Evolutionary conservation across 2,329 filamentous ascomycete genomes (phyloP), one percentile per base, ranked within the genome.

Genomic region (Capronia americana): DNA sequence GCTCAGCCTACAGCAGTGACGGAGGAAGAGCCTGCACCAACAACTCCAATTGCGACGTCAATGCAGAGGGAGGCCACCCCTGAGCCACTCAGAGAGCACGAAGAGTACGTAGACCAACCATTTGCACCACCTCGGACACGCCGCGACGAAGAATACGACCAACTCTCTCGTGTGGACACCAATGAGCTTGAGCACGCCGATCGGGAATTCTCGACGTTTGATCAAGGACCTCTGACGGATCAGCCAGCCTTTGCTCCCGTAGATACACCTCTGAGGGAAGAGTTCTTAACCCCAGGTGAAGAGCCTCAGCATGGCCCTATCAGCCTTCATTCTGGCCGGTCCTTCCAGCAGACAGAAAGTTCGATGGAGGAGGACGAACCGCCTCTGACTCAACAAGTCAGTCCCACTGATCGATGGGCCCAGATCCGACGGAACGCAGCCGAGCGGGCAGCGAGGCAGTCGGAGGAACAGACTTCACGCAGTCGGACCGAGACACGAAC

Each of bases 381-480:
- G 71, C 23, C 71, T 12, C 57, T 67, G 26, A 56, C 65, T 14
- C 51, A 62, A 12, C 63, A 69, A 28, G 67, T 70, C 38, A 70
- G 57, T 24, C 81, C 83, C 34, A 84, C 90, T 70, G 93, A 97
- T 76, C 89, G 94, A 62, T 99, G 95, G 95, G 94, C 94, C 0
- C 92, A 96, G 79, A 97, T 98, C 72, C 88, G 93, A 71, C 94
- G 93, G 84, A 97, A 97, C 74, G 95, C 95, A 11, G 93, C 93
- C 3, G 90, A 95, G 68, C 87, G 93, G 66, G 91, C 91, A 41
- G 85, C 84, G 61, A 85, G 88, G 68, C 83, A 87, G 51, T 88
- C 86, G 61, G 90, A 92, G 71, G 88, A 91, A 73, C 86, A 88
- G 70, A 66, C 64, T 14, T 61, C 57, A 10, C 63, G 69, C n/a